These are phyloP conservation scores for Verticillium nonalfalfae DNA, from an alignment of 2,329 filamentous ascomycete species.

Conservation along the genomic window DNA sequence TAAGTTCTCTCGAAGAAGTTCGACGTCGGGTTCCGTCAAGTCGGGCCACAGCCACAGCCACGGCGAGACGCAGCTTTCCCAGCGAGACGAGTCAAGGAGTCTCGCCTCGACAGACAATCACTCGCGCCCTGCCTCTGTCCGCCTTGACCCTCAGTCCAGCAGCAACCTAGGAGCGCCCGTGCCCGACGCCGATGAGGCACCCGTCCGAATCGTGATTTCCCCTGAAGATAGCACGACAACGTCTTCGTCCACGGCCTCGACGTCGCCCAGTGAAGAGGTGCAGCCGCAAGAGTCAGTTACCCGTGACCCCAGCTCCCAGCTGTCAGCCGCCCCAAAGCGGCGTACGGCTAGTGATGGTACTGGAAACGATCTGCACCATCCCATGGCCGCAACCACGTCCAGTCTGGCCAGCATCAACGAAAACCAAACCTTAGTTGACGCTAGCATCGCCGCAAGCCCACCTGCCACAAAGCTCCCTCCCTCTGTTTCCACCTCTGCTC, in stretches of 20 bases:
- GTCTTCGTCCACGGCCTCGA: background rate
- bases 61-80: slow-evolving; percentile 16
- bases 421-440: slow-evolving; percentile 5
- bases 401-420: slow-evolving; percentile 12
- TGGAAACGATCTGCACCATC: slow-evolving; percentile 27
- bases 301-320: slow-evolving; percentile 6
- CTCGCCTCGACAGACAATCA: slow-evolving; percentile 10
- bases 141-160: slow-evolving; percentile 6
- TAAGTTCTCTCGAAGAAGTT: slow-evolving; percentile 37
- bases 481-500: background rate
- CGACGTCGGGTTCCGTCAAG: slow-evolving; percentile 27
- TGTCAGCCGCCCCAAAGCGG: slow-evolving; percentile 9
- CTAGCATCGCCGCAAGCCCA: background rate
- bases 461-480: background rate
- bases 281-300: slow-evolving; percentile 5
- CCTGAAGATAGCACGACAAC: slow-evolving; percentile 3
- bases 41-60: slow-evolving; percentile 22
- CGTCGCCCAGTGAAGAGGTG: background rate
- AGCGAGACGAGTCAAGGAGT: slow-evolving; percentile 17
- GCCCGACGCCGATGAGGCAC: background rate
- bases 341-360: slow-evolving; percentile 13
- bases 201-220: slow-evolving; percentile 6
- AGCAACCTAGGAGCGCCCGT: background rate
- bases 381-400: slow-evolving; percentile 10
- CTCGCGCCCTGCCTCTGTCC: slow-evolving; percentile 7